phyloP scores from a whole-genome alignment of 345 rosid genomes.

The Rubroshorea leprosula region DNA sequence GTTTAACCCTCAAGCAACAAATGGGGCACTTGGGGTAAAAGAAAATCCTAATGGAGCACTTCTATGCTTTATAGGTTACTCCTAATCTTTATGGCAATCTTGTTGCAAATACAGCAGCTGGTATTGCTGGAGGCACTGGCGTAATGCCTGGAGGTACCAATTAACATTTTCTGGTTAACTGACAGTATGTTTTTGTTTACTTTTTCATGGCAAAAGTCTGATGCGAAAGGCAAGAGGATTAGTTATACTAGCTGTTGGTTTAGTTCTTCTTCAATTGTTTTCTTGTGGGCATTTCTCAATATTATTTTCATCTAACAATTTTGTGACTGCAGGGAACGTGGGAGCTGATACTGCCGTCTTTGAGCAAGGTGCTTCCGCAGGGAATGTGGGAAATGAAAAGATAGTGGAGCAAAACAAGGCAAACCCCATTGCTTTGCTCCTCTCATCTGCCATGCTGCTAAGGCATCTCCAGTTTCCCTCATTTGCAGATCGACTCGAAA shows the following conservation, averaged over 20 bases:
- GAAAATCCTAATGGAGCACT: conserved; percentile 10
- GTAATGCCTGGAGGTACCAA: conserved; percentile 93
- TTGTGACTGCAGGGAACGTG: conserved; percentile 59
- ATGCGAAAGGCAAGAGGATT: not conserved
- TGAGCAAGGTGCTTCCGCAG: conserved; percentile 99
- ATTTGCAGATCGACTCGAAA: conserved; percentile 86
- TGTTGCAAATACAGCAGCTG: conserved; percentile 92
- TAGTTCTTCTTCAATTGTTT: conserved; percentile 1
- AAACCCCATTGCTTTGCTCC: conserved; percentile 90
- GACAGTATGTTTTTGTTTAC: too few species aligned
- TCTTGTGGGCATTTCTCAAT: not conserved
- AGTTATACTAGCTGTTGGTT: not conserved
- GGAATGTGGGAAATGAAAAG: too few species aligned
- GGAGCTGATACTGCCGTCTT: conserved; percentile 90
- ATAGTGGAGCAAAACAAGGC: conserved; percentile 60
- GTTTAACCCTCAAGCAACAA: too few species aligned
- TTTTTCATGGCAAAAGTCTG: not conserved
- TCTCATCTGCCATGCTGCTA: conserved; percentile 98
- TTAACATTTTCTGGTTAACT: not conserved
- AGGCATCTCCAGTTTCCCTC: too few species aligned
- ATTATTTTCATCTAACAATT: not conserved
- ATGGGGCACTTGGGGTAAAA: too few species aligned
- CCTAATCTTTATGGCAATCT: conserved; percentile 93
- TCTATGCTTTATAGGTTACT: conserved; percentile 54
- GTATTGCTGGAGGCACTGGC: conserved; percentile 97